Conservation (phyloP, 179 eudicot species). For the Beta macrorhiza region DNA sequence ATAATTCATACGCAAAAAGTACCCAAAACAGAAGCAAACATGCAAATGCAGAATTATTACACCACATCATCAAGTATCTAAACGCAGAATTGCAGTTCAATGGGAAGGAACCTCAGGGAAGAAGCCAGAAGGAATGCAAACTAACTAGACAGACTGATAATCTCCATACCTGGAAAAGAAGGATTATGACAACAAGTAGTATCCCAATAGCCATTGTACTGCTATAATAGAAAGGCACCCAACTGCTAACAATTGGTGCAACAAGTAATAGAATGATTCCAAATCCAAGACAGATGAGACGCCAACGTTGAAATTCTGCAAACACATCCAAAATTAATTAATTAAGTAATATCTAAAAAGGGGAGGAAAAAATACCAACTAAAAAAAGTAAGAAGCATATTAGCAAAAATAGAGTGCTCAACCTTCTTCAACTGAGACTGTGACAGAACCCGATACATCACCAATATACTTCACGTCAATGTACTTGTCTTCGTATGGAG, state of each 20-base stretch:
- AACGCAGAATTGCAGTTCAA: not conserved
- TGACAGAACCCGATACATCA: conserved; percentile 67
- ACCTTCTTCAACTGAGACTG: conserved; percentile 72
- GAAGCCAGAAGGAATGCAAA: not conserved
- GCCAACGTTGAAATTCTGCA: conserved; percentile 90
- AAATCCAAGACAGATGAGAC: conserved; percentile 57
- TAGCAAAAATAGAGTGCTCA: conserved; percentile 11
- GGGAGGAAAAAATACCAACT: not conserved
- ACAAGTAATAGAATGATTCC: conserved; percentile 60
- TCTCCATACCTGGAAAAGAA: conserved; percentile 79
- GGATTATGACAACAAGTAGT: conserved; percentile 71
- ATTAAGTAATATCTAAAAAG: not conserved
- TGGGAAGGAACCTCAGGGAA: not conserved
- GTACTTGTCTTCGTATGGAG: conserved; percentile 76
- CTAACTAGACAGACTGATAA: not conserved
- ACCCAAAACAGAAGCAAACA: no score
- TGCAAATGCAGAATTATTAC: not conserved
- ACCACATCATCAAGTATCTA: not conserved
- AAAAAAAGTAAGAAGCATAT: not conserved
- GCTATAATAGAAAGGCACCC: conserved; percentile 95
- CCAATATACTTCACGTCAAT: conserved; percentile 74
- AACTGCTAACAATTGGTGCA: conserved; percentile 80
- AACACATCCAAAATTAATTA: conserved; percentile 12
- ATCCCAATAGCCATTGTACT: conserved; percentile 92
- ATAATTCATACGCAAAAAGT: not conserved